Evolutionary conservation across 176 grass and related monocot genomes (phyloP), one percentile per base, ranked within the genome.

Genomic region (Pharus latifolius): DNA sequence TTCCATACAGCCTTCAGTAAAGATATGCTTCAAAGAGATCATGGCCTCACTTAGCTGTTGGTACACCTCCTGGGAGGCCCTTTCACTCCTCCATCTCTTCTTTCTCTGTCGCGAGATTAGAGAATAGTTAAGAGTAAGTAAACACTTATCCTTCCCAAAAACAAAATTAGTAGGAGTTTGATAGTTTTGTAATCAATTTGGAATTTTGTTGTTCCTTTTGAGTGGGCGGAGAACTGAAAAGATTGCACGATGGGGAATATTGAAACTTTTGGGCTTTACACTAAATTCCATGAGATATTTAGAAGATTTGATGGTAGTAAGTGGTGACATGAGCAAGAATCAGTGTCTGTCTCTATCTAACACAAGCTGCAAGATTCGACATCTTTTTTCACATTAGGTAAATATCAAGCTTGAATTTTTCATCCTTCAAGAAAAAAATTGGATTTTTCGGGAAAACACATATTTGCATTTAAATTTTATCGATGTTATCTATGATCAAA

Each of bases 11-110:
- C 60, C 50, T 3, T 72, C 53, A 1, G 68, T 3, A 40, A 85
- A 91, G 64, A 74, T 60, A 74, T 54, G 70, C 6, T 83, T 44
- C 31, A 96, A 74, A 18, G 79, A 50, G 28, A 71, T 66, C 84
- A 88, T 96, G 58, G 87, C 84, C 57, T 88, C 84, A 34, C 70
- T 83, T 54, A 96, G 65, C 70, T 85, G 78, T 25, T 49, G 65
- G 78, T 96, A 96, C 33, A 77, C 81, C 42, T 74, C 68, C 74
- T 85, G 84, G 1, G 70, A 73, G 4, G 46, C 70, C 27, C 84
- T 66, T 31, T 82, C 77, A 19, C 76, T 64, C 19, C 41, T 69
- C 87, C 91, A 96, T 55, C 71, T 75, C 61, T 69, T 63, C 31
- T 76, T 88, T 24, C 87, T 91, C 91, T 94, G 86, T 61, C 33